Conservation (phyloP, 2,329 filamentous ascomycete genomes). For the Aspergillus sergii region DNA sequence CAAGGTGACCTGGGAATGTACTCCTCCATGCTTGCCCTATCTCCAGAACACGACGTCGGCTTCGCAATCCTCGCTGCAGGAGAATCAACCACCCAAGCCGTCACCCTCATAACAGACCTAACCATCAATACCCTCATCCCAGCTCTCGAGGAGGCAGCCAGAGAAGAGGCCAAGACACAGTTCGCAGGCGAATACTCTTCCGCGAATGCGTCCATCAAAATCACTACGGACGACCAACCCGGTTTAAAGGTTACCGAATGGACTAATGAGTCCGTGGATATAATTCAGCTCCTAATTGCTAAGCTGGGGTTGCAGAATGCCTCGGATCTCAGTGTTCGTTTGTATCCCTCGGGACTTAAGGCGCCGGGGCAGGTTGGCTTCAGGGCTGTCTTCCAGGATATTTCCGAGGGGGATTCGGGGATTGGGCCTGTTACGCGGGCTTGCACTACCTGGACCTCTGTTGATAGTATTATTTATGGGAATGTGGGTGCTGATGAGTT, state of each 20-base stretch:
- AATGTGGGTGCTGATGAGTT: neutral
- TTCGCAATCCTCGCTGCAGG: slow-evolving; percentile 26
- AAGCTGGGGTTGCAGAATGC: neutral
- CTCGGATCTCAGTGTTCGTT: slow-evolving; percentile 24
- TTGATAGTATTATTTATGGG: neutral
- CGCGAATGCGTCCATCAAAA: neutral
- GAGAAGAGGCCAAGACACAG: neutral
- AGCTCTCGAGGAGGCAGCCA: neutral
- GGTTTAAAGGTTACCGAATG: neutral
- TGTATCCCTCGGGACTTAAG: slow-evolving; percentile 28
- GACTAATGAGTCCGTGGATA: neutral
- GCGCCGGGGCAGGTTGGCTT: slow-evolving; percentile 19
- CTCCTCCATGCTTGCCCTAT: slow-evolving; percentile 25
- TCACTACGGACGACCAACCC: neutral
- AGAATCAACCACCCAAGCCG: neutral
- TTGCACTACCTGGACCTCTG: neutral
- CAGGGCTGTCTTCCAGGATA: slow-evolving; percentile 15
- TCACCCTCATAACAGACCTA: neutral
- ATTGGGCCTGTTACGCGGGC: neutral
- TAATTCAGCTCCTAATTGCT: neutral
- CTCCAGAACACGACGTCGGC: slow-evolving; percentile 29
- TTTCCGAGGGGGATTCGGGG: neutral
- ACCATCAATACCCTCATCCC: neutral
- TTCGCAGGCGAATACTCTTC: neutral
- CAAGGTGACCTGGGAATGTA: slow-evolving; percentile 28